phyloP scores from a whole-genome alignment of 768 basidiomycete species.

The Pleurotus giganteus region DNA sequence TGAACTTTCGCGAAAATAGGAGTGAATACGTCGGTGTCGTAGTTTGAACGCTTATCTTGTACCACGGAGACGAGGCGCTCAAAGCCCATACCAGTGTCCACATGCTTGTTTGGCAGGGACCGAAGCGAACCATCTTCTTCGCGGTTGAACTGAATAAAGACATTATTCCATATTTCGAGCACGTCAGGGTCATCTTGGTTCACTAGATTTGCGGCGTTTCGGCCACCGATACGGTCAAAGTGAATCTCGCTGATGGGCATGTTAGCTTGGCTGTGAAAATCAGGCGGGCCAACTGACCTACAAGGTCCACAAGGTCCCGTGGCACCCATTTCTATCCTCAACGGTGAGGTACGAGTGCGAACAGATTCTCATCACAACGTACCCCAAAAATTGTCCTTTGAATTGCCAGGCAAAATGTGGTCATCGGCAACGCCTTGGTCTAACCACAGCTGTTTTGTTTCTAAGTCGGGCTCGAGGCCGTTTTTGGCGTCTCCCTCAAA shows the following conservation, averaged over 20 bases:
- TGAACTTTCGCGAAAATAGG: constrained; percentile 88
- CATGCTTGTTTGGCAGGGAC: constrained; percentile 85
- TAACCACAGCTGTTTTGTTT: constrained; percentile 86
- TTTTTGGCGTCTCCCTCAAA: constrained; percentile 91
- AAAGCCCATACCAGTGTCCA: constrained; percentile 99
- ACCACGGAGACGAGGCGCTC: constrained; percentile 94
- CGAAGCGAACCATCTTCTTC: constrained; percentile 84
- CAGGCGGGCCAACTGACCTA: constrained; percentile 45
- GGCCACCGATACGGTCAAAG: constrained; percentile 96
- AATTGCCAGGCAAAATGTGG: constrained; percentile 90
- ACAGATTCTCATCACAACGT: constrained; percentile 21
- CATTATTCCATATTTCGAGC: constrained; percentile 99
- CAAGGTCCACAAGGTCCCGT: constrained; percentile 98
- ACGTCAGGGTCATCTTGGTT: constrained; percentile 97
- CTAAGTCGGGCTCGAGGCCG: constrained; percentile 83
- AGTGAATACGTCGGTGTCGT: constrained; percentile 94
- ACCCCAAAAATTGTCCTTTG: constrained; percentile 99
- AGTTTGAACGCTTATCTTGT: constrained; percentile 91
- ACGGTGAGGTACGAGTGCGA: not conserved
- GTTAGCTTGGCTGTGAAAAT: not conserved
- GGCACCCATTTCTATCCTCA: constrained; percentile 85
- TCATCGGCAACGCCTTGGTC: constrained; percentile 86
- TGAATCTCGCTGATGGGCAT: constrained; percentile 77
- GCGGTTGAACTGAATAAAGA: constrained; percentile 98
- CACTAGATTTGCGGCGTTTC: constrained; percentile 90